Conservation (phyloP, 108 stramenopile genomes). For the Fragilariopsis cylindrus region DNA sequence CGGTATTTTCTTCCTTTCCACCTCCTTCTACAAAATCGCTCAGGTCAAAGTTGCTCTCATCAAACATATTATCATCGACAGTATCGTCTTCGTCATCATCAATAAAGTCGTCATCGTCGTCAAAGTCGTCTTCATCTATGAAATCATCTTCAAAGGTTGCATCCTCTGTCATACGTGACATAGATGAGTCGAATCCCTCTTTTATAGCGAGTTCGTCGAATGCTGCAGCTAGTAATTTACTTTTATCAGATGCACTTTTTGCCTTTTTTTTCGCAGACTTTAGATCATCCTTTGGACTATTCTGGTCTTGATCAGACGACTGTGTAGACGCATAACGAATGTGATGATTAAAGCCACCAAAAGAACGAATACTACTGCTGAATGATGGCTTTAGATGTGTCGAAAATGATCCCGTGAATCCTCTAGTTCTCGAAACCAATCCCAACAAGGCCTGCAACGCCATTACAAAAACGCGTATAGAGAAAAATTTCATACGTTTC, state of each 20-base stretch:
- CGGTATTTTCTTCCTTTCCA: conserved; percentile 5
- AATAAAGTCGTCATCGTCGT: conserved; percentile 37
- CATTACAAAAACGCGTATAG: not conserved
- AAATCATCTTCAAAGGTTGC: conserved; percentile 81
- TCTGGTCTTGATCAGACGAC: not conserved
- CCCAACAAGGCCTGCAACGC: conserved; percentile 12
- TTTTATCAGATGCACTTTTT: conserved; percentile 9
- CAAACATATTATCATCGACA: conserved; percentile 7
- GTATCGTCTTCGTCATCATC: conserved; percentile 1
- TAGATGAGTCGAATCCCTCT: conserved; percentile 76
- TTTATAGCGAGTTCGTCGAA: conserved; percentile 86
- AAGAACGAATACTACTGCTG: not conserved
- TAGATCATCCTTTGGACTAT: not conserved
- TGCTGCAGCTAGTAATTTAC: conserved; percentile 51
- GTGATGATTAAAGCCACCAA: not conserved
- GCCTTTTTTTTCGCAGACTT: not conserved
- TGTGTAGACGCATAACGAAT: conserved; percentile 1
- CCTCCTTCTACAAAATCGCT: conserved; percentile 27
- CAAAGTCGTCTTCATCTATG: conserved; percentile 46
- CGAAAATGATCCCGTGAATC: not conserved
- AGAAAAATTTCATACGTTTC: not conserved
- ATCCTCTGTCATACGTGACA: conserved; percentile 59
- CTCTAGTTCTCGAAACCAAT: conserved; percentile 14
- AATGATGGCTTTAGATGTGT: not conserved
- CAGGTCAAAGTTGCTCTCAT: conserved; percentile 6